Conservation (phyloP, 495 filamentous ascomycete species). For the Ramalina intermedia region DNA sequence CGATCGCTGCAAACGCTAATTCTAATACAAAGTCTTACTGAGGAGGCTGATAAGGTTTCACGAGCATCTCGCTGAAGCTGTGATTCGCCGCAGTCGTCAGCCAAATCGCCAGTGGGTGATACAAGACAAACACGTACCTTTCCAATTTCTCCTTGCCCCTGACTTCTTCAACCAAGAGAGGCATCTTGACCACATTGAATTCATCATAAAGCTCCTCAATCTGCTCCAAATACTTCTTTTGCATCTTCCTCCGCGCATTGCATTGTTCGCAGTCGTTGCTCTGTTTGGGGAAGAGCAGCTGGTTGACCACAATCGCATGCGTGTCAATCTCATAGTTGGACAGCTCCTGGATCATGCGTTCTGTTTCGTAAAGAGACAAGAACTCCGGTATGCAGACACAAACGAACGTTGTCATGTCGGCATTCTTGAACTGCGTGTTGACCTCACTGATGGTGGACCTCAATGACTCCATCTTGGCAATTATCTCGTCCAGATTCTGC, state of each 20-base stretch:
- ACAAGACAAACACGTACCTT: conserved; percentile 28
- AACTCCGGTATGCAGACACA: conserved; percentile 99
- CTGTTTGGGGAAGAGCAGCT: conserved; percentile 83
- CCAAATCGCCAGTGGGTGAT: background rate
- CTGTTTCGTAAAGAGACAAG: conserved; percentile 92
- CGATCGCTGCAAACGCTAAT: no score
- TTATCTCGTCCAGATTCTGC: conserved; percentile 76
- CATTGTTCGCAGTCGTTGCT: conserved; percentile 88
- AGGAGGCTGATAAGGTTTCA: conserved; percentile 71
- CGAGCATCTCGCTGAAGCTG: conserved; percentile 83
- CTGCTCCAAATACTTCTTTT: conserved; percentile 98
- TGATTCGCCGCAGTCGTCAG: background rate
- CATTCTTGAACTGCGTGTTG: conserved; percentile 94
- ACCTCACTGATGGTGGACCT: conserved; percentile 89
- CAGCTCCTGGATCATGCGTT: conserved; percentile 98
- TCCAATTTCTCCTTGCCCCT: conserved; percentile 87
- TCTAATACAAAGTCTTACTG: conserved; percentile 24
- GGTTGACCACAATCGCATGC: conserved; percentile 95
- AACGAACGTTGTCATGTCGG: conserved; percentile 91
- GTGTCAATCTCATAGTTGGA: conserved; percentile 89
- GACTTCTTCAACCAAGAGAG: conserved; percentile 86
- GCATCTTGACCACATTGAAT: conserved; percentile 98
- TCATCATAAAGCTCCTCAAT: conserved; percentile 98
- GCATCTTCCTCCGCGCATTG: conserved; percentile 90
- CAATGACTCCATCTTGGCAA: conserved; percentile 85